Evolutionary conservation across 495 filamentous ascomycete species (phyloP), one percentile per base, ranked within the genome.

Genomic region (Chaetomium cochliodes): DNA sequence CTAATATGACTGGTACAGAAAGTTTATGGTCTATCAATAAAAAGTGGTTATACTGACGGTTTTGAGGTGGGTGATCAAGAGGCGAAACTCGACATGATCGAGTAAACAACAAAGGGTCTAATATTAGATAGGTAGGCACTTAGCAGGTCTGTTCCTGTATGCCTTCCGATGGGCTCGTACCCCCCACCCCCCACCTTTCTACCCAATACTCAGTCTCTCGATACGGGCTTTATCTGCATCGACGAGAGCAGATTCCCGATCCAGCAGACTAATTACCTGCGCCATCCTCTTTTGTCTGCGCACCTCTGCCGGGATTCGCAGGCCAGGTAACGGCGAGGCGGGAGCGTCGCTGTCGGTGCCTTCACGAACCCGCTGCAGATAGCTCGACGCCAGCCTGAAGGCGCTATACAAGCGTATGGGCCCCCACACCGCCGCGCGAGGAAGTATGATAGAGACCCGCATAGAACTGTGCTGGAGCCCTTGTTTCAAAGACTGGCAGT

Each of bases 221-320:
- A 76, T 68, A 11, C 74, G 67, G 25, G 64, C 54, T 56, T 76
- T 77, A 12, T 74, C 66, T 25, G 80, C 83, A 64, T 85, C 81
- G 30, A 85, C 80, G 60, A 85, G 71, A 9, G 79, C 81, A 18
- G 80, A 75, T 80, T 92, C 89, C 73, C 89, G 79, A 47, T 91
- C 88, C 66, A 92, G 79, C 74, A 92, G 80, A 60, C 77, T 77
- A 81, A 88, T 89, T 12, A 90, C 85, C 74, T 91, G 86, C 18
- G 80, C 79, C 64, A 90, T 74, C 78, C n/a, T n/a, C n/a, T 88
- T 90, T 28, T 83, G 85, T 62, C 84, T 86, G 65, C 90, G 83
- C 47, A 92, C 77, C 50, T 88, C 85, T 53, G 86, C 80, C 9
- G 90, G 88, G 51, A 92, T 86, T 62, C 77, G 81, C 18, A 83